Evolutionary conservation across 2,329 filamentous ascomycete genomes (phyloP).

Genomic region (Colletotrichum melonis): DNA sequence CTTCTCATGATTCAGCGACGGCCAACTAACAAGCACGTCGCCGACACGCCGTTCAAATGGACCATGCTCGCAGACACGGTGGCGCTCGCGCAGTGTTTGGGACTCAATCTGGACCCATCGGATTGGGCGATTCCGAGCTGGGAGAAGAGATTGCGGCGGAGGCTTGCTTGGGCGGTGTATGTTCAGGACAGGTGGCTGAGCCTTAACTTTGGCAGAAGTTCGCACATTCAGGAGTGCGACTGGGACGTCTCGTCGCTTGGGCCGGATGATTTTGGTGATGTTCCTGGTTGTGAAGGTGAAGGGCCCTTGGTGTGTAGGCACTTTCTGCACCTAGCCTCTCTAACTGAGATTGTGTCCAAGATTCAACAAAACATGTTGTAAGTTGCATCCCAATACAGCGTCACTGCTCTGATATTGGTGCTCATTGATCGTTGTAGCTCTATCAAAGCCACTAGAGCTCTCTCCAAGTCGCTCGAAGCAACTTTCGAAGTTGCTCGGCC

Average conservation of each 20-base stretch:
- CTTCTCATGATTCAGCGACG: conserved; percentile 26
- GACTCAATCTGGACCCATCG: conserved; percentile 18
- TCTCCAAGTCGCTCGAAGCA: conserved; percentile 10
- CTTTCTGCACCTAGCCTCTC: conserved; percentile 11
- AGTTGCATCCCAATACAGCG: background rate
- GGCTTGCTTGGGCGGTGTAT: conserved; percentile 21
- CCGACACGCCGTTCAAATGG: conserved; percentile 31
- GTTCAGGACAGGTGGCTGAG: conserved; percentile 27
- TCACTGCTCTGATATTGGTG: too few relatives aligned
- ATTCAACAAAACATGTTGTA: conserved; percentile 27
- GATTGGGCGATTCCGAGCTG: conserved; percentile 18
- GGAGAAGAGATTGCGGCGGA: conserved; percentile 20
- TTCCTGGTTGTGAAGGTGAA: background rate
- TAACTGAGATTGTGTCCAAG: conserved; percentile 22
- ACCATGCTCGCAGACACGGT: conserved; percentile 28
- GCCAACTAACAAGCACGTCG: conserved; percentile 26
- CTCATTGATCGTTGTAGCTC: conserved; percentile 4
- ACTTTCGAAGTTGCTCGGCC: conserved; percentile 26
- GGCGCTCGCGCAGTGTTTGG: conserved; percentile 12
- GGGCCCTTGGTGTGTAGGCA: background rate
- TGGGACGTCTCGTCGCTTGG: conserved; percentile 12
- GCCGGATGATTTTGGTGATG: background rate
- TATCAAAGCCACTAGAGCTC: conserved; percentile 1
- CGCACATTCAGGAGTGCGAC: conserved; percentile 24
- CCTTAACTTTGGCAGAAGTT: conserved; percentile 20